Evolutionary conservation across 129 eudicot species (phyloP).

Genomic region (Dittrichia graveolens): DNA sequence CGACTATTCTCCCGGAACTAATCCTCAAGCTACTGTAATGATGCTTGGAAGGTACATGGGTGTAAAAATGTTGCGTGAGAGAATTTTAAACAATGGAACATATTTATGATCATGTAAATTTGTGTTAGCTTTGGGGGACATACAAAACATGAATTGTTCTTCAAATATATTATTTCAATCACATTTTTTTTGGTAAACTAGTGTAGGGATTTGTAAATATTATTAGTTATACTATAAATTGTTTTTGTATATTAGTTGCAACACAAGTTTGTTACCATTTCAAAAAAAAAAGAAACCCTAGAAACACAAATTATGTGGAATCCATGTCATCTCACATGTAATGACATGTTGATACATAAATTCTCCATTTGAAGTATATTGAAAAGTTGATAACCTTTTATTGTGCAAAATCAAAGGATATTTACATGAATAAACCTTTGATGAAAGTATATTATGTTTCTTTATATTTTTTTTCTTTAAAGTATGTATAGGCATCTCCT

Average conservation of each 20-base stretch:
- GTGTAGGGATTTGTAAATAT: conserved; percentile 34
- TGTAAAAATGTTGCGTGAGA: conserved; percentile 55
- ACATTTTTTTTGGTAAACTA: conserved; percentile 3
- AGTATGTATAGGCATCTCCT: conserved; percentile 18
- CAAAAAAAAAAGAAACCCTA: no score
- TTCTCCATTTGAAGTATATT: no score
- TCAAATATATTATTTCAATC: not conserved
- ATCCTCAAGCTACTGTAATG: conserved; percentile 99
- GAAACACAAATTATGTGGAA: no score
- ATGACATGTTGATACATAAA: no score
- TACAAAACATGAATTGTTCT: conserved; percentile 19
- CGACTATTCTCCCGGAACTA: conserved; percentile 78
- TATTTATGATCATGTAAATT: conserved; percentile 3
- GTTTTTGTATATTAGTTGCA: conserved; percentile 5
- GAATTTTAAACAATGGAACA: conserved; percentile 32
- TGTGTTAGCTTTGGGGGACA: conserved; percentile 1
- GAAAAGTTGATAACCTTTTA: no score
- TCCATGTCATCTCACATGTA: no score
- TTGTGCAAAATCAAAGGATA: no score
- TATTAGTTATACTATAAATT: not conserved
- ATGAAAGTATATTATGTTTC: no score
- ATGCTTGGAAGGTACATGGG: conserved; percentile 99
- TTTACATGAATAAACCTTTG: no score
- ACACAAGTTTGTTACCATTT: no score
- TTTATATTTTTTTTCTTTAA: no score